A percentile compares a stretch with the other conserved stretches of the same genome.
Conservation (phyloP, 2,329 filamentous ascomycete genomes). For the Fusarium verrucosum region DNA sequence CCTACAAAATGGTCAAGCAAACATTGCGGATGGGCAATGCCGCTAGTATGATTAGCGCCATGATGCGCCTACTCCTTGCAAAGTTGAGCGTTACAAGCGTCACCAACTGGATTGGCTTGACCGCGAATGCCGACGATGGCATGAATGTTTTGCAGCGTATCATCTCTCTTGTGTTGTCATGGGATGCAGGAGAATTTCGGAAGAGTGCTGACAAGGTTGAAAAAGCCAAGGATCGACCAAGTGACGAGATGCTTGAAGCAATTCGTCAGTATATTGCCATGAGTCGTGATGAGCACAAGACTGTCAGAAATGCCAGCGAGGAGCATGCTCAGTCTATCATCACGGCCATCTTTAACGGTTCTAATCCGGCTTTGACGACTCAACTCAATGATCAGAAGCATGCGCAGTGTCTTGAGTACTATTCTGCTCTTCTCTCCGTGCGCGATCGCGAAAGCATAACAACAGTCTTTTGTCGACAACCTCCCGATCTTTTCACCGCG, state of each 20-base stretch:
- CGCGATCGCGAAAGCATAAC: slow-evolving; percentile 78
- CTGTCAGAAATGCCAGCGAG: slow-evolving; percentile 65
- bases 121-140: slow-evolving; percentile 75
- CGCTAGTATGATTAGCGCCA: slow-evolving; percentile 80
- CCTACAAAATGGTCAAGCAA: slow-evolving; percentile 76
- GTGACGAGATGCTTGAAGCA: slow-evolving; percentile 68
- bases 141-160: slow-evolving; percentile 85
- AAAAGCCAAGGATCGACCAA: slow-evolving; percentile 64
- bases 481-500: slow-evolving; percentile 77
- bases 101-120: slow-evolving; percentile 82
- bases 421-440: slow-evolving; percentile 74
- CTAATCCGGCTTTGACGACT: slow-evolving; percentile 56
- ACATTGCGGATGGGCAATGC: slow-evolving; percentile 81
- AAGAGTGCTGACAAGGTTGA: slow-evolving; percentile 72
- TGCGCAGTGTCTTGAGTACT: slow-evolving; percentile 72
- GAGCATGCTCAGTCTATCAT: slow-evolving; percentile 67
- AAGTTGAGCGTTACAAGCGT: slow-evolving; percentile 78
- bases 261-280: slow-evolving; percentile 67
- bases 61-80: slow-evolving; percentile 77
- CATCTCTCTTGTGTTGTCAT: slow-evolving; percentile 75
- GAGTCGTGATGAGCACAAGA: slow-evolving; percentile 65
- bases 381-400: slow-evolving; percentile 69
- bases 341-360: slow-evolving; percentile 67
- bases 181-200: slow-evolving; percentile 77
- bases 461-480: slow-evolving; percentile 70